Base-by-base conservation (phyloP, 1,284 basidiomycete genomes). In the Vanrija humicola region DNA sequence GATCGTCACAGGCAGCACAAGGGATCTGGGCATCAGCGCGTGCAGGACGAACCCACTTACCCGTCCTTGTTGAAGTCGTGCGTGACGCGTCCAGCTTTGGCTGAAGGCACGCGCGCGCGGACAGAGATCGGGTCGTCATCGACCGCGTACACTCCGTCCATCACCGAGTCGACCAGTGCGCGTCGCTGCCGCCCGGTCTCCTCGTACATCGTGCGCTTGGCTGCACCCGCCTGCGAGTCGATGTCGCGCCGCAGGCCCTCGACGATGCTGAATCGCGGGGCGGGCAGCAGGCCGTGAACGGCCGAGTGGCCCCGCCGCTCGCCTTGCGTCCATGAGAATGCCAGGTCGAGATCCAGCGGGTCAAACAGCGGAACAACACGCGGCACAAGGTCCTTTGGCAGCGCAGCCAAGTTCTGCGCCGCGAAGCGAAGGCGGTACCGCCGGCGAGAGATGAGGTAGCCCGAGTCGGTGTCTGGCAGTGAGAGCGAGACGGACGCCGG, bases 171-270 rank as follows among this genome's bases (percentile, higher is more conserved):
- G 46, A 91, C 69, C 28, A 94, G 77, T 45, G 84, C 82, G 59
- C 76, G 74, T 65, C 84, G 84, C 72, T 91, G 84, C 48, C 86
- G 80, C 54, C 83, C 83, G 5, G 90, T 93, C 78, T 95, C 90
- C 18, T 89, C 89, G 70, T 91, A 96, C 83, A 95, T 89, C 57
- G 84, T 90, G 57, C 86, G 82, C 67, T 87, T 76, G 19, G 80
- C 80, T 69, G 88, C 88, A n/a, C 80, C 80, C 43, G 74, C 79
- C 64, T 85, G 82, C 5, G 82, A 81, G 15, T 80, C 79, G 40
- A 87, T 79, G 42, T 84, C 77, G 46, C 79, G 78, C 34, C 81
- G 78, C 54, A 91, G 77, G 14, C 79, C 77, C 16, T 84, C 86
- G 69, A 79, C 67, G 4, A 72, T 40, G n/a, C 73, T 73, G 38